Base-by-base conservation (phyloP, 176 grass and related monocot species). In the Eragrostis curvula region DNA sequence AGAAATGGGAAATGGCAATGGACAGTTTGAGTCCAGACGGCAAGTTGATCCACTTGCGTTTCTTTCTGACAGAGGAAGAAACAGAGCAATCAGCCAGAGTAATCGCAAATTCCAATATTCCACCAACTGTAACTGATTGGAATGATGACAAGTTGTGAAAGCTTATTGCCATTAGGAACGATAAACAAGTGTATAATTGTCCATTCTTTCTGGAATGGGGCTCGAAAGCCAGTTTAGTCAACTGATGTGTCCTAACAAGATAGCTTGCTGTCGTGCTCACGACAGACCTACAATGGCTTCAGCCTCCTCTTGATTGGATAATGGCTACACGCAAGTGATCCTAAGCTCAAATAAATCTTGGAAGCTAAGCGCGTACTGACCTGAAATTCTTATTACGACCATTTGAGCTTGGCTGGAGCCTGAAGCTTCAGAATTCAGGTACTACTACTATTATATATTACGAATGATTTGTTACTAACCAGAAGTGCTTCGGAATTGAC, bases 281-380 rank as follows among this genome's bases (percentile, higher is more conserved):
- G 2, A 60, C 42, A 64, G 77, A 76, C 55, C 53, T 64, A 17
- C 20, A 48, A 70, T 81, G 72, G 20, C 65, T 57, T 76, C 63
- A 65, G 77, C 39, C 71, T 9, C 46, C 11, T 67, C 78, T 60
- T 56, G 10, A 77, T 89, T 78, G 73, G 49, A 82, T 85, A 85
- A 71, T 21, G 25, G 44, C 55, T 71, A 55, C 83, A 89, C 71
- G 83, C 82, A 81, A 77, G 47, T 44, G 87, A 59, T 55, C 15
- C 5, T 42, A 46, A 27, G 28, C 65, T 57, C 12, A 29, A 45
- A 41, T 63, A 72, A 24, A n/a, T 50, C 6, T 14, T 27, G 70
- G 5, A 66, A 24, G 25, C 24, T 12, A 6, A 7, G 29, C 62
- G 29, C 7, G n/a, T 68, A 39, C 41, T 62, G 23, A 73, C 42